These are phyloP conservation scores for Hymenoscyphus linearis DNA, from an alignment of 2,329 filamentous ascomycete genomes.

Conservation along the genomic window DNA sequence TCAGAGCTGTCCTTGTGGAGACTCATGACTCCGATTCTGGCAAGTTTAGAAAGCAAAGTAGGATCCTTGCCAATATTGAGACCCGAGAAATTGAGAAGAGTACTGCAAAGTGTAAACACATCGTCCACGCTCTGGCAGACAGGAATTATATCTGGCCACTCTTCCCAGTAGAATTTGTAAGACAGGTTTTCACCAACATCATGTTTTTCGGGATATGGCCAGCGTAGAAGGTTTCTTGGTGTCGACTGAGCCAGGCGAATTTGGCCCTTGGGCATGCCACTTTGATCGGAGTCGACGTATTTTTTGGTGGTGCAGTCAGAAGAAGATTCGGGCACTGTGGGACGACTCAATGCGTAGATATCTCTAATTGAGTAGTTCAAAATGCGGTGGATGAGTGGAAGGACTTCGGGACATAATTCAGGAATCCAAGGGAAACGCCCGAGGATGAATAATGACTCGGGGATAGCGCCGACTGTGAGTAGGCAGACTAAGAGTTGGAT, in stretches of 20 bases:
- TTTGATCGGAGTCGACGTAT: conserved; percentile 56
- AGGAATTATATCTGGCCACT: conserved; percentile 91
- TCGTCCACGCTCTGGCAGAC: conserved; percentile 88
- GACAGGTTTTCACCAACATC: conserved; percentile 69
- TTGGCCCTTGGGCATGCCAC: conserved; percentile 62
- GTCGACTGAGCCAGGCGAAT: conserved; percentile 56
- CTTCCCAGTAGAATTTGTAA: conserved; percentile 95
- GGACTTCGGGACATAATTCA: conserved; percentile 76
- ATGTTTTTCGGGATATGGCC: conserved; percentile 75
- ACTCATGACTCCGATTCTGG: conserved; percentile 78
- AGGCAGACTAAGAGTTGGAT: conserved; percentile 77
- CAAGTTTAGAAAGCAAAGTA: conserved; percentile 70
- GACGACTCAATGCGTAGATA: conserved; percentile 49
- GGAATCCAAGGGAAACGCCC: conserved; percentile 90
- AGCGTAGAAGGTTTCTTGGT: conserved; percentile 66
- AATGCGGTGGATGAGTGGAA: conserved; percentile 78
- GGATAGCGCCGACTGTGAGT: conserved; percentile 84
- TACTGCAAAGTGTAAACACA: conserved; percentile 78
- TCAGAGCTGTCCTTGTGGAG: conserved; percentile 64
- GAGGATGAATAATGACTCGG: conserved; percentile 87
- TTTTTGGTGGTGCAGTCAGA: conserved; percentile 40
- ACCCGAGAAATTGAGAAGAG: conserved; percentile 78
- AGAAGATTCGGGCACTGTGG: conserved; percentile 37
- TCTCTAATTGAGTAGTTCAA: conserved; percentile 76
- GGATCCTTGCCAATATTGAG: conserved; percentile 85